Conservation (phyloP, 371 early-diverging fungal genomes). For the Mucor ambiguus region DNA sequence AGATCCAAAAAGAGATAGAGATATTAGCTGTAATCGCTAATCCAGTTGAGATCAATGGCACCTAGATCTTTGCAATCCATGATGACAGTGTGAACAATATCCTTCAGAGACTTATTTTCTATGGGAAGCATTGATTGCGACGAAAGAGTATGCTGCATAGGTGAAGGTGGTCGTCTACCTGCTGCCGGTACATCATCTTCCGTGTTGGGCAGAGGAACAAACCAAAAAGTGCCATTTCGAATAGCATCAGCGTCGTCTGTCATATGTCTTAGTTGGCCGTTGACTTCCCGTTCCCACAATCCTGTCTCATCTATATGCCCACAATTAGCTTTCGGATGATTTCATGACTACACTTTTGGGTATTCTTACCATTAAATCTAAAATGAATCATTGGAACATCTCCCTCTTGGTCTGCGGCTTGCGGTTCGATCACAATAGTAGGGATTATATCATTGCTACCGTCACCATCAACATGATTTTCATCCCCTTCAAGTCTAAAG, state of each 20-base stretch:
- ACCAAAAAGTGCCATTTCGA: slow-evolving; percentile 14
- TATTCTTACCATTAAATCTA: slow-evolving; percentile 14
- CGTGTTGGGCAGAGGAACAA: slow-evolving; percentile 10
- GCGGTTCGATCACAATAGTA: background rate
- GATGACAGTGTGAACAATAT: slow-evolving; percentile 33
- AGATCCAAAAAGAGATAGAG: background rate
- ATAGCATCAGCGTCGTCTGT: slow-evolving; percentile 2
- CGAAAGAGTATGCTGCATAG: slow-evolving; percentile 1
- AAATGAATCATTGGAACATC: slow-evolving; percentile 10
- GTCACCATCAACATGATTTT: background rate
- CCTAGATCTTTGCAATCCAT: slow-evolving; percentile 39
- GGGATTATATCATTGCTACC: background rate
- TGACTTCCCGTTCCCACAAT: slow-evolving; percentile 10
- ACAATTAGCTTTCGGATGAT: background rate
- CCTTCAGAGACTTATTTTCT: slow-evolving; percentile 16
- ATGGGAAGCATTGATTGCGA: background rate
- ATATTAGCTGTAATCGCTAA: slow-evolving; percentile 17
- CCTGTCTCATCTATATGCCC: slow-evolving; percentile 13
- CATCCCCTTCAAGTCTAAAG: background rate
- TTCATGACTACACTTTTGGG: background rate
- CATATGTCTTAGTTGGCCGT: slow-evolving; percentile 1
- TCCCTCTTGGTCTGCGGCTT: background rate
- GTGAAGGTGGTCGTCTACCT: slow-evolving; percentile 21
- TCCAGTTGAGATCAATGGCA: slow-evolving; percentile 37
- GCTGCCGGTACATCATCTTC: background rate